A percentile compares a stretch with the other conserved stretches of the same genome.
phyloP scores from a whole-genome alignment of 768 basidiomycete genomes.

The Tricholoma terreum region DNA sequence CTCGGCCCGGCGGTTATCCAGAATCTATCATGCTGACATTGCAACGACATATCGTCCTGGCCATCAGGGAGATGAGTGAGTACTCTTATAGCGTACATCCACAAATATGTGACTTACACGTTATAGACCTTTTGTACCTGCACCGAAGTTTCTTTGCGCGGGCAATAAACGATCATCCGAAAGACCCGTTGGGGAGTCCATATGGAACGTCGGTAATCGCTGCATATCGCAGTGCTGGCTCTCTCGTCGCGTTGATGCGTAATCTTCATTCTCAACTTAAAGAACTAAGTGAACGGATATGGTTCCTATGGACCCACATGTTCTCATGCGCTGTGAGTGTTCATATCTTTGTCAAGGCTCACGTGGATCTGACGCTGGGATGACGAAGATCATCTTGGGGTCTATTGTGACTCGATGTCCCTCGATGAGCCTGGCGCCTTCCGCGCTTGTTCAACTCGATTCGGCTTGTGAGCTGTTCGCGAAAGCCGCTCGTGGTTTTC shows the following conservation, averaged over 20 bases:
- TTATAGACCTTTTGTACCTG: constrained; percentile 63
- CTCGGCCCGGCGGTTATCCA: constrained; percentile 40
- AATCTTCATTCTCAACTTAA: constrained; percentile 64
- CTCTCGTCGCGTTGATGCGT: constrained; percentile 66
- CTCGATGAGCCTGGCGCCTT: constrained; percentile 75
- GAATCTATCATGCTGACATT: constrained; percentile 54
- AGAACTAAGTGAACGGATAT: constrained; percentile 61
- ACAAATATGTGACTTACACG: not conserved
- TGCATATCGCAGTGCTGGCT: constrained; percentile 70
- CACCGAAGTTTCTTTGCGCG: constrained; percentile 74
- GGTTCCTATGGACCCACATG: constrained; percentile 62
- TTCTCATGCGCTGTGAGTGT: constrained; percentile 63
- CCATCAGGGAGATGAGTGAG: constrained; percentile 68
- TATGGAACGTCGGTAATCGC: constrained; percentile 74
- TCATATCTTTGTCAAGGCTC: constrained; percentile 1
- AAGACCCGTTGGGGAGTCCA: constrained; percentile 69
- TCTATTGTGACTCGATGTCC: constrained; percentile 77
- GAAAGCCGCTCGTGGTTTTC: constrained; percentile 65
- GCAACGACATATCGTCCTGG: constrained; percentile 65
- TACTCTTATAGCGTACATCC: constrained; percentile 7
- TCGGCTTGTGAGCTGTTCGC: constrained; percentile 73
- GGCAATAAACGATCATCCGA: constrained; percentile 69
- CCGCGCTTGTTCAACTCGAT: constrained; percentile 69
- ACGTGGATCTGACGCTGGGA: constrained; percentile 1
- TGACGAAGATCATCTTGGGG: constrained; percentile 61